Percentiles rank a stretch among this genome's conserved stretches.
phyloP scores from a whole-genome alignment of 2,329 filamentous ascomycete genomes.

The Clarireedia paspali region DNA sequence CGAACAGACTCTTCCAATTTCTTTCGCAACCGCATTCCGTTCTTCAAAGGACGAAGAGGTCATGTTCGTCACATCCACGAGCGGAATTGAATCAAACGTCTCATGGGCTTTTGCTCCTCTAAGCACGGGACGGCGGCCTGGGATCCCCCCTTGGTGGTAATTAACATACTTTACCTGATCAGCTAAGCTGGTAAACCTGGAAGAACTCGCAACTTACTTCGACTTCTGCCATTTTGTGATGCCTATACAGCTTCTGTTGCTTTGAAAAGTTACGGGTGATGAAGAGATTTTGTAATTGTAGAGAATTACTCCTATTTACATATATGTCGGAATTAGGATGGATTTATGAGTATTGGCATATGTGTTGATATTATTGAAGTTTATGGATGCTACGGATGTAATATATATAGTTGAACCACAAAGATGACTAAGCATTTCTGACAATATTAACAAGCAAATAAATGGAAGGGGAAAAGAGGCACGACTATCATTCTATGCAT shows the following conservation, averaged over 20 bases:
- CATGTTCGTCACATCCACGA: neutral
- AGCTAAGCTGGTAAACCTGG: neutral
- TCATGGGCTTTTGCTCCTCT: neutral
- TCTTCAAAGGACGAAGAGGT: neutral
- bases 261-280: neutral
- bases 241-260: neutral
- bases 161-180: conserved; percentile 6
- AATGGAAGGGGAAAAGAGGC: too few species aligned
- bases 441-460: neutral
- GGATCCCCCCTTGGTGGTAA: neutral
- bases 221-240: neutral
- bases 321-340: neutral
- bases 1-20: neutral
- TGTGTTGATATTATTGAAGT: too few species aligned
- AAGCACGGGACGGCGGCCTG: neutral
- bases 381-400: too few species aligned
- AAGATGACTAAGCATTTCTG: too few species aligned
- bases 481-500: too few species aligned
- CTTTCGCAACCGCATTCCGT: neutral
- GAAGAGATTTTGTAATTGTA: neutral
- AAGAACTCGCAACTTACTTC: neutral
- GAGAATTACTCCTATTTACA: neutral
- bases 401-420: too few species aligned
- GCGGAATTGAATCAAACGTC: neutral
- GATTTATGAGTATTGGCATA: too few species aligned